These are phyloP conservation scores for Scedosporium boydii DNA, from an alignment of 2,329 filamentous ascomycete genomes.

Conservation along the genomic window DNA sequence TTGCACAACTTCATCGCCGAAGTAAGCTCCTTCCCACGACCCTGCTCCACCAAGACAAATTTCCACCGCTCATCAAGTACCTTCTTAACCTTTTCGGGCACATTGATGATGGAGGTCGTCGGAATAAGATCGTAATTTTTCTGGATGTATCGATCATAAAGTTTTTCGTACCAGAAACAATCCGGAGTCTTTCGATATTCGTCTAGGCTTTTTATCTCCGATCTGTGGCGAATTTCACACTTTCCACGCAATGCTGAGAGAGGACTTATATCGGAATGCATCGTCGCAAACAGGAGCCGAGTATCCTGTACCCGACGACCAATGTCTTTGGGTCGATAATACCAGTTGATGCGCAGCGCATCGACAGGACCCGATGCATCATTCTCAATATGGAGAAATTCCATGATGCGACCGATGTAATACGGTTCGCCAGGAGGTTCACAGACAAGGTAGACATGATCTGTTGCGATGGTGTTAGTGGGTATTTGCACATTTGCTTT, in stretches of 20 bases:
- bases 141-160: conserved; percentile 97
- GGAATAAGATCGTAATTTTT: conserved; percentile 97
- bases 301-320: conserved; percentile 86
- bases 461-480: conserved; percentile 20
- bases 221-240: conserved; percentile 81
- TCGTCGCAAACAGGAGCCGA: conserved; percentile 85
- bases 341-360: conserved; percentile 92
- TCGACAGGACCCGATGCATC: conserved; percentile 67
- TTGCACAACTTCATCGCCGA: conserved; percentile 95
- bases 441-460: conserved; percentile 89
- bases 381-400: conserved; percentile 80
- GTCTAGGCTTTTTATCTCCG: conserved; percentile 74
- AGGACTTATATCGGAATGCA: conserved; percentile 96
- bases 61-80: conserved; percentile 95
- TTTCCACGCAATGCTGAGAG: conserved; percentile 88
- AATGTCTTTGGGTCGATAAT: conserved; percentile 93
- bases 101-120: conserved; percentile 86
- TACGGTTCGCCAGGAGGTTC: conserved; percentile 97
- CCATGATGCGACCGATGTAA: conserved; percentile 96
- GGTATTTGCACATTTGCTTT: background rate
- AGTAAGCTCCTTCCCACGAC: conserved; percentile 88
- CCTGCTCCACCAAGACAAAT: conserved; percentile 88
- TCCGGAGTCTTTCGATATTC: conserved; percentile 77
- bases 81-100: conserved; percentile 89
- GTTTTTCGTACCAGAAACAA: conserved; percentile 92